Evolutionary conservation across 2,329 filamentous ascomycete species (phyloP), one percentile per base, ranked within the genome.

Genomic region (Nannizziopsis arthrosporioides): DNA sequence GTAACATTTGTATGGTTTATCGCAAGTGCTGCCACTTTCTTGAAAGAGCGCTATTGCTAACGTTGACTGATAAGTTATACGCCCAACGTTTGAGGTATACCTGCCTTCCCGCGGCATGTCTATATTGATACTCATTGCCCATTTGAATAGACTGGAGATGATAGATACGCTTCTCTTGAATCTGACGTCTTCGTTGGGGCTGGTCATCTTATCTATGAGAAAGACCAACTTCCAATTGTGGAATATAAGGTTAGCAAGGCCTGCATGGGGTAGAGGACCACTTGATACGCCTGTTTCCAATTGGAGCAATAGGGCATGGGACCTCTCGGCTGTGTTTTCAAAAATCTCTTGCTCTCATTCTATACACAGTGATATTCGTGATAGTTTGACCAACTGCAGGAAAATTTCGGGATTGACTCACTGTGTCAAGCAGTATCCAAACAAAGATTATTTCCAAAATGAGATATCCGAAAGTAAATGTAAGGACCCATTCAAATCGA

Each of bases 181-280:
- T 61, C 57, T 42, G 55, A 60, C 2, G 58, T 68, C 2, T 70
- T 68, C 48, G 66, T 69, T 19, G 68, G 58, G 3, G 57, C 65
- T 32, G 68, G 67, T 10, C 63, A 61, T 8, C 69, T 71, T 56
- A 56, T 59, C n/a, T 54, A 62, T 15, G 59, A 65, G 51, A 57
- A 61, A 51, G 67, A 59, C 14, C 61, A 66, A 52, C 57, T 59
- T 0, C 44, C 63, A 3, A 56, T 66, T 31, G 67, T 69, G 14
- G 67, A 70, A 54, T 71, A 70, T 51, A 63, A 64, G 39, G 61
- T 71, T 48, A 65, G 68, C 52, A 61, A 64, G 56, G 63, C 68
- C 60, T 42, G 52, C 57, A 34, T 57, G 51, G 15, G 60, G 47
- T 53, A 22, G 12, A 34, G n/a, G 22, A 37, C 3, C 35, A 17